Evolutionary conservation across 176 grass and related monocot genomes (phyloP).

Genomic region (Poa annua): DNA sequence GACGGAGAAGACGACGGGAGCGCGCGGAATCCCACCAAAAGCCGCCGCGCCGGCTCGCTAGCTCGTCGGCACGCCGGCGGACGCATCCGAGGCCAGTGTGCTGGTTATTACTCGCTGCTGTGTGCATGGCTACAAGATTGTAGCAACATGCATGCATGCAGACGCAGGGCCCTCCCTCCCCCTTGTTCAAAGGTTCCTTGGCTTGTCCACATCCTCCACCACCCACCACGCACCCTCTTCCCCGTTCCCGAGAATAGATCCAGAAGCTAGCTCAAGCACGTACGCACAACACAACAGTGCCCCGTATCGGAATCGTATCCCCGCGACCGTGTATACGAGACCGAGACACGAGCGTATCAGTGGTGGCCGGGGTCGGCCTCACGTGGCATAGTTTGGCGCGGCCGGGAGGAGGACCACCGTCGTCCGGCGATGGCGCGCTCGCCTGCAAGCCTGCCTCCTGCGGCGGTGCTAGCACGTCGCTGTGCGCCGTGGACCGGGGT

Average conservation of each 20-base stretch:
- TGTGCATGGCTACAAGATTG: conserved; percentile 11
- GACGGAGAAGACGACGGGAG: conserved; percentile 27
- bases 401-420: conserved; percentile 36
- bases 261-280: conserved; percentile 34
- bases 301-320: neutral
- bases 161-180: conserved; percentile 12
- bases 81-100: conserved; percentile 21
- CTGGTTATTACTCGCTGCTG: too few relatives aligned
- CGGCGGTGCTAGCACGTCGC: conserved; percentile 44
- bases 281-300: neutral
- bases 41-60: neutral
- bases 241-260: conserved; percentile 50
- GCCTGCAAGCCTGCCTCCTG: conserved; percentile 39
- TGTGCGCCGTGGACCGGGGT: conserved; percentile 65
- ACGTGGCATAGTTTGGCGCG: conserved; percentile 12
- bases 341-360: neutral
- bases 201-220: conserved; percentile 47
- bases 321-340: neutral
- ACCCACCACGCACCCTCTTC: neutral
- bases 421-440: conserved; percentile 9
- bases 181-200: conserved; percentile 42
- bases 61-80: conserved; percentile 35
- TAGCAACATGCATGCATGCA: neutral
- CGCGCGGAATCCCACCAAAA: conserved; percentile 26
- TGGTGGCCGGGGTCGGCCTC: conserved; percentile 19